Percentiles rank a stretch among this genome's conserved stretches.
Conservation (phyloP, 495 filamentous ascomycete genomes). For the Lindgomyces ingoldianus region DNA sequence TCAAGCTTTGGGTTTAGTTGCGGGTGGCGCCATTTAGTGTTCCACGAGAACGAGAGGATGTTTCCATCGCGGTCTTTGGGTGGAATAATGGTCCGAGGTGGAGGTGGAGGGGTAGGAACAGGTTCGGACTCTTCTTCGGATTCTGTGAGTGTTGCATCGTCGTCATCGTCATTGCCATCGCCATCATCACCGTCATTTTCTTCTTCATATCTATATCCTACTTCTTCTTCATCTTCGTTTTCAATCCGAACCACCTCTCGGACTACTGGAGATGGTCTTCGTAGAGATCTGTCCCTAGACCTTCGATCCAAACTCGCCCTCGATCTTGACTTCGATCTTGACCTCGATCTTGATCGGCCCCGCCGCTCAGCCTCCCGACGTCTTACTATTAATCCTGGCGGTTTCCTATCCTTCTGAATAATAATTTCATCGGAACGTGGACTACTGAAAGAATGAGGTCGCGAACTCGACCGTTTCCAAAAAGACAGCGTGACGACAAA, state of each 20-base stretch:
- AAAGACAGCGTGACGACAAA: background rate
- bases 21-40: background rate
- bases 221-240: background rate
- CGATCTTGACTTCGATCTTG: too few species aligned
- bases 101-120: background rate
- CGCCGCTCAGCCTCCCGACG: too few species aligned
- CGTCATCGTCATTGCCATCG: background rate
- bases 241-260: background rate
- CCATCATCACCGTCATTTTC: background rate
- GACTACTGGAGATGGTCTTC: background rate
- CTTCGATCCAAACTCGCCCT: too few species aligned
- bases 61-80: conserved; percentile 19
- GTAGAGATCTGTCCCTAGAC: too few species aligned
- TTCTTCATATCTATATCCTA: background rate
- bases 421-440: too few species aligned
- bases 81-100: background rate
- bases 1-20: background rate
- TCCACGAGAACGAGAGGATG: conserved; percentile 8
- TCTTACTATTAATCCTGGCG: too few species aligned
- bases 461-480: background rate
- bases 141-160: background rate
- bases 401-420: too few species aligned
- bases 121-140: background rate
- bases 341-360: too few species aligned
- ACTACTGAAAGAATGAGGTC: too few species aligned